Evolutionary conservation across 202 grass and related monocot species (phyloP), one percentile per base, ranked within the genome.

Genomic region (Setaria italica): DNA sequence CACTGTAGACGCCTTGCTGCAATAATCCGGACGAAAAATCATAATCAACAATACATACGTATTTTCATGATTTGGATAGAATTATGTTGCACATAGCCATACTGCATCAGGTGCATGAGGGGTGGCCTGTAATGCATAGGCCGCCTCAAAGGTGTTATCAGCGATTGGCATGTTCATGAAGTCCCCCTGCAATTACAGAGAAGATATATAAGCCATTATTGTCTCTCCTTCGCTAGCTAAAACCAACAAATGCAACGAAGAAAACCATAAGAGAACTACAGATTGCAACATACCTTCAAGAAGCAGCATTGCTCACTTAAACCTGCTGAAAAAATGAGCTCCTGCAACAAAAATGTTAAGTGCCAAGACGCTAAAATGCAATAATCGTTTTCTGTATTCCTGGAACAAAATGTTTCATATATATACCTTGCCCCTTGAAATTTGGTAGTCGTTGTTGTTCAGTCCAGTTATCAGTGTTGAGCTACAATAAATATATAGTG

Each of bases 391-490:
- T 25, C 25, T 25, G 25, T 25, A 25, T 25, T 25, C 25, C 25
- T 25, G 25, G 25, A 25, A 25, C 25, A 25, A 25, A 25, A 25
- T 25, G 25, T 25, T 25, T 25, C 47, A 49, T 11, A 12, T 12
- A 41, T 5, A 2, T 49, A 11, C 10, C 10, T 82, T 64, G 71
- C 89, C 50, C 80, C 92, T 91, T 48, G 89, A 85, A 19, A 94
- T 85, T 80, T 94, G 92, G 70, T 94, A 94, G 19, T 82, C 89
- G 20, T 94, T 94, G 80, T 94, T 94, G 88, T 94, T 94, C 77
- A 94, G 72, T 79, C 89, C 92, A 55, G 66, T 91, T 82, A 91
- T 47, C 25, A 73, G 77, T 37, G 92, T 68, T 34, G 80, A 90
- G 48, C 92, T 94, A 87, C 49, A 54, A 54, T 54, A 16, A 17